Evolutionary conservation across 2,329 filamentous ascomycete genomes (phyloP).

Genomic region (Arthrobotrys iridis): DNA sequence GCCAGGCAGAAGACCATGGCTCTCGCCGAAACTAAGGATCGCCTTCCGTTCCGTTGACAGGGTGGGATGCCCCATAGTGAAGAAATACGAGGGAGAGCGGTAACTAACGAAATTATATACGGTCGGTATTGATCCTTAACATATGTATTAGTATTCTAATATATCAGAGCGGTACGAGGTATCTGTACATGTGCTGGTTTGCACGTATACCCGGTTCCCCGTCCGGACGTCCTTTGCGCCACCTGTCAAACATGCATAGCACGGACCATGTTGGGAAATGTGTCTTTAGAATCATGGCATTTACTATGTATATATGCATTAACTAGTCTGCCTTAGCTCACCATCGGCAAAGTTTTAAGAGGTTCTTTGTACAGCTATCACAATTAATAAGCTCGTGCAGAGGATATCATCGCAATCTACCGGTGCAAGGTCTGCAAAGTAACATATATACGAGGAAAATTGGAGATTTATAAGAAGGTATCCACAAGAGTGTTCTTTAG

Average conservation of each 20-base stretch:
- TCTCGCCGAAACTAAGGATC: slow-evolving; percentile 38
- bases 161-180: slow-evolving; percentile 9
- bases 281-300: no score
- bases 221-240: slow-evolving; percentile 12
- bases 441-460: no score
- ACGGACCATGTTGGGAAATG: slow-evolving; percentile 10
- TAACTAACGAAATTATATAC: slow-evolving; percentile 28
- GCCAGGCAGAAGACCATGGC: background rate
- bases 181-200: background rate
- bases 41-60: slow-evolving; percentile 38
- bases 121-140: background rate
- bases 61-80: background rate
- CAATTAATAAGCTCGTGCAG: no score
- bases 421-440: no score
- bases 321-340: no score
- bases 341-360: no score
- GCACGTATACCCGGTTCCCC: slow-evolving; percentile 22
- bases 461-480: background rate
- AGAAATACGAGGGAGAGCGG: slow-evolving; percentile 25
- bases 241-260: slow-evolving; percentile 13
- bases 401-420: no score
- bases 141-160: slow-evolving; percentile 10
- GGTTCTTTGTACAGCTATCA: no score
- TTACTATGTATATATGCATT: no score
- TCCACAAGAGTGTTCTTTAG: slow-evolving; percentile 8